Evolutionary conservation across 163 green algal species (phyloP), one percentile per base, ranked within the genome.

Genomic region (Scenedesmus sp.): DNA sequence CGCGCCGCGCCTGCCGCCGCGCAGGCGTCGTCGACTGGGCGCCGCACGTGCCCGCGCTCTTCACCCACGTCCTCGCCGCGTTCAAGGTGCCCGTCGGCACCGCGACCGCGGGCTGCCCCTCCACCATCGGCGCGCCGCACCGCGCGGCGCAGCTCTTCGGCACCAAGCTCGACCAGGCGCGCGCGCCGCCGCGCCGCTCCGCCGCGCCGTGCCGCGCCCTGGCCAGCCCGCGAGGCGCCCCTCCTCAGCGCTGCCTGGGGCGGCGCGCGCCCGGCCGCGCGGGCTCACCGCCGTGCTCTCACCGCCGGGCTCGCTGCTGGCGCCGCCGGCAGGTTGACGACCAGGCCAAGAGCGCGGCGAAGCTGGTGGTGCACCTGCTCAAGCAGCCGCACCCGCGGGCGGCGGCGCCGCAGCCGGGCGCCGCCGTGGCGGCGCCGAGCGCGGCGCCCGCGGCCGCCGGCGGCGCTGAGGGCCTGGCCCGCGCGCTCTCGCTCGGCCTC

Each of bases 1-100:
- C 39, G 39, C 39, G 6, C 2, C 44, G 3, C 70, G 14, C 57
- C 44, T 39, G 42, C 29, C 36, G 28, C 56, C 18, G 31, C 31
- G 44, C 74, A 81, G 74, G 74, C 48, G 63, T 81, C 2, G 50
- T 81, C 6, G 53, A 81, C 39, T 81, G 74, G 74, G 13, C 2
- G 0, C 75, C 75, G 0, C 77, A 92, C 71, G 28, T 95, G 56
- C 77, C 85, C 3, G 28, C 62, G 26, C 70, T 97, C 5, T 91
- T 86, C 77, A 91, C 84, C 4, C 71, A 87, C 57, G 82, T 92
- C 36, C 80, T 92, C 63, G 88, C 84, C 57, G 77, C 80, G 22
- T 92, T 97, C 63, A 79, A 93, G 15, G 85, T 97, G 26, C 92
- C 92, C 2, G 90, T 98, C n/a, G 93, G 92, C 64, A 83, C 85